Evolutionary conservation across 805 yeast species (phyloP).

Genomic region (Saccharomyces jurei): DNA sequence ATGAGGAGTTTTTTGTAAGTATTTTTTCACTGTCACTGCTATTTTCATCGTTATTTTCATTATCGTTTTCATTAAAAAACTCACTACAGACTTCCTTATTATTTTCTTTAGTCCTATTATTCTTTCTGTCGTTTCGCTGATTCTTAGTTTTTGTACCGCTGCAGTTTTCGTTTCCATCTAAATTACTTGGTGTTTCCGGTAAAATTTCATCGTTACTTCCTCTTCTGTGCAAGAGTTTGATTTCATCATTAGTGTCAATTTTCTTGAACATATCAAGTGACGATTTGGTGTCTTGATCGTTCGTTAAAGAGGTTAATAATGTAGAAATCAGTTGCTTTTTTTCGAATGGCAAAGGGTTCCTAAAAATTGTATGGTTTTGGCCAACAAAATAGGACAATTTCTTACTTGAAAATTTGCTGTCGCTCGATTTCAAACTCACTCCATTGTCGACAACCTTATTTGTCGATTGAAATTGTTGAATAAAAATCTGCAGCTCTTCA

Average conservation of each 20-base stretch:
- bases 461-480: background rate
- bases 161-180: background rate
- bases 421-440: background rate
- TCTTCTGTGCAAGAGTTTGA: slow-evolving; percentile 2
- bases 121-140: background rate
- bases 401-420: slow-evolving; percentile 1
- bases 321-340: slow-evolving; percentile 2
- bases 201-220: background rate
- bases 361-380: slow-evolving; percentile 2
- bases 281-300: background rate
- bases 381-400: slow-evolving; percentile 4
- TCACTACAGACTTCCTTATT: background rate
- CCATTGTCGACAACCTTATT: background rate
- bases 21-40: slow-evolving; percentile 1
- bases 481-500: background rate
- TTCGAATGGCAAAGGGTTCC: slow-evolving; percentile 9
- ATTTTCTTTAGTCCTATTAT: background rate
- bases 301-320: background rate
- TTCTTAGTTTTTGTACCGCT: background rate
- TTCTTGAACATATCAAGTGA: background rate
- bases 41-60: background rate
- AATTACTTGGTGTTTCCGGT: background rate
- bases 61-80: background rate
- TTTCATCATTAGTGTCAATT: background rate
- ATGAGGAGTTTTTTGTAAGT: slow-evolving; percentile 1